phyloP scores from a whole-genome alignment of 805 yeast genomes.

The Pichia membranifaciens region DNA sequence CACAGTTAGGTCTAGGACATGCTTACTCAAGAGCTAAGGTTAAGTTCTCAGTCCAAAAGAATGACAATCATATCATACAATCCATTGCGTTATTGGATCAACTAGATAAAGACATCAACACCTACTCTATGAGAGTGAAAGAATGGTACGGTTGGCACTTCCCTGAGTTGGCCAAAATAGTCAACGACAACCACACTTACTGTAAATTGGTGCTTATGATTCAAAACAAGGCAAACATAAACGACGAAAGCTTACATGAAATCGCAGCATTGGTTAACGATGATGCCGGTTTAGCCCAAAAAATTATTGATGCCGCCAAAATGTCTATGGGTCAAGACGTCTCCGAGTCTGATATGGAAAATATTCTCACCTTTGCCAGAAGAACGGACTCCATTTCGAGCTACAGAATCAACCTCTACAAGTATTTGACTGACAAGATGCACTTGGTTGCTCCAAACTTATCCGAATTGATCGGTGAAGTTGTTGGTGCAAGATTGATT shows the following conservation, averaged over 20 bases:
- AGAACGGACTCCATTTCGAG: conserved; percentile 90
- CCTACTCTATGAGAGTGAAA: conserved; percentile 94
- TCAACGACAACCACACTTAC: conserved; percentile 79
- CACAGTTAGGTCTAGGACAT: conserved; percentile 97
- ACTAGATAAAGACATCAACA: conserved; percentile 96
- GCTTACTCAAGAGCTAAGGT: conserved; percentile 99
- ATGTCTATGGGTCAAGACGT: conserved; percentile 99
- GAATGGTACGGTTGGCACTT: conserved; percentile 99
- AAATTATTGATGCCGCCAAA: conserved; percentile 88
- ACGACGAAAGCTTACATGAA: conserved; percentile 81
- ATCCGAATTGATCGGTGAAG: conserved; percentile 95
- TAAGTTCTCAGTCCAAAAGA: conserved; percentile 97
- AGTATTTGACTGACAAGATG: conserved; percentile 92
- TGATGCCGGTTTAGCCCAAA: conserved; percentile 88
- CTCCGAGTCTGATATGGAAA: conserved; percentile 89
- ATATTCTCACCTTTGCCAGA: conserved; percentile 84
- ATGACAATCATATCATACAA: conserved; percentile 98
- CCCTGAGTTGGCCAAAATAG: conserved; percentile 92
- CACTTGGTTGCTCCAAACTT: conserved; percentile 96
- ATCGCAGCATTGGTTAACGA: conserved; percentile 86
- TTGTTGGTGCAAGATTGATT: conserved; percentile 96
- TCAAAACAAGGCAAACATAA: conserved; percentile 78
- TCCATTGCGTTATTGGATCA: conserved; percentile 97
- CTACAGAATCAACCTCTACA: conserved; percentile 77
- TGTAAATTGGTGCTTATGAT: conserved; percentile 79